Conservation (phyloP, 352 stramenopile species). For the Halophytophthora polymorphica region DNA sequence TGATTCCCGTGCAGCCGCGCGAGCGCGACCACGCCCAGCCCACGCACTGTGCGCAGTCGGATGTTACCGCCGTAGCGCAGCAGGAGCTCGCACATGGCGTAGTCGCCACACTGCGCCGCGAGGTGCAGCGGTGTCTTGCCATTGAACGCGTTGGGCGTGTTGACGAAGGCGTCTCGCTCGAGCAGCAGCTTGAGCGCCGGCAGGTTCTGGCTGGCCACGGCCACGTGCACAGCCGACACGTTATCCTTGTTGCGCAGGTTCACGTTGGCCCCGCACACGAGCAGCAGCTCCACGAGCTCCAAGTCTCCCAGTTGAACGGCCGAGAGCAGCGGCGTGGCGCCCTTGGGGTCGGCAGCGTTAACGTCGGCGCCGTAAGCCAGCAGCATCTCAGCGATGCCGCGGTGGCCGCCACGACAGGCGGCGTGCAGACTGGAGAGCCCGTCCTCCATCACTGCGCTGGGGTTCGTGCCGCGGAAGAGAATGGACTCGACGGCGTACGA, state of each 20-base stretch:
- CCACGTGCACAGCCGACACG: slow-evolving; percentile 48
- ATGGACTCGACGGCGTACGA: slow-evolving; percentile 41
- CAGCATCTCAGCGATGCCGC: slow-evolving; percentile 41
- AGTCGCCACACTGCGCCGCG: slow-evolving; percentile 45
- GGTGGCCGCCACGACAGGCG: slow-evolving; percentile 41
- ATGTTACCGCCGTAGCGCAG: slow-evolving; percentile 28
- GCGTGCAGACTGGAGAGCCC: slow-evolving; percentile 43
- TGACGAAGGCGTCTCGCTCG: slow-evolving; percentile 44
- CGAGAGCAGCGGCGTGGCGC: slow-evolving; percentile 48
- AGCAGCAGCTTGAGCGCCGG: slow-evolving; percentile 40
- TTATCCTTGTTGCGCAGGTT: slow-evolving; percentile 40
- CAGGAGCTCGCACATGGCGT: slow-evolving; percentile 50
- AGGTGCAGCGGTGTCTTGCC: slow-evolving; percentile 59
- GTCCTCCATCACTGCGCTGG: slow-evolving; percentile 37
- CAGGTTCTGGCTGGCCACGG: slow-evolving; percentile 39
- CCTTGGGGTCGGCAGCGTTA: slow-evolving; percentile 31
- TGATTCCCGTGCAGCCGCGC: slow-evolving; percentile 27
- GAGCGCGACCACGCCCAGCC: slow-evolving; percentile 22
- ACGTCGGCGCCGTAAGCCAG: slow-evolving; percentile 41
- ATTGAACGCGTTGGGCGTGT: slow-evolving; percentile 43
- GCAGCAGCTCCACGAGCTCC: slow-evolving; percentile 40
- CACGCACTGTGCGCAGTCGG: slow-evolving; percentile 24
- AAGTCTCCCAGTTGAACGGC: slow-evolving; percentile 47
- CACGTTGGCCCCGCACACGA: slow-evolving; percentile 47
- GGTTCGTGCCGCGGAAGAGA: slow-evolving; percentile 36